These are phyloP conservation scores for Ambrosia artemisiifolia DNA, from an alignment of 129 eudicot species.

Conservation along the genomic window DNA sequence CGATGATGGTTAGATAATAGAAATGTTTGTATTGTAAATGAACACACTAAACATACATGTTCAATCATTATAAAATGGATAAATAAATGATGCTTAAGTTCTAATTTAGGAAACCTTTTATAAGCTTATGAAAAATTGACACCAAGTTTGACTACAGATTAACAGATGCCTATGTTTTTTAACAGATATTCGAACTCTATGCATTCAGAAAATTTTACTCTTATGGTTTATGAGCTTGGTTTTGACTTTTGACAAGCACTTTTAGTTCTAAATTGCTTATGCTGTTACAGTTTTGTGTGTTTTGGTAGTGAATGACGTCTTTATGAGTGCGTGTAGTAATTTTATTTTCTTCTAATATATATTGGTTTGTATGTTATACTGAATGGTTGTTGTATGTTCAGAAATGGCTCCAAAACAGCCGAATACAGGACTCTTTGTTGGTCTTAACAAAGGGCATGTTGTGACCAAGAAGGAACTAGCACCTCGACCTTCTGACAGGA, in stretches of 20 bases:
- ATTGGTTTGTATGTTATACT: neutral
- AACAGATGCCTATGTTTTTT: neutral
- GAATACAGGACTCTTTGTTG: constrained; percentile 16
- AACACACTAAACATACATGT: neutral
- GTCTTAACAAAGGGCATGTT: constrained; percentile 20
- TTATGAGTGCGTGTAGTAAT: no score
- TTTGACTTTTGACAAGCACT: no score
- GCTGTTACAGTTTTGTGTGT: neutral
- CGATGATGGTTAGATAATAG: neutral
- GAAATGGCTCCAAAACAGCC: constrained; percentile 24
- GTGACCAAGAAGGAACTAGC: constrained; percentile 24
- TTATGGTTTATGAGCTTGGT: neutral
- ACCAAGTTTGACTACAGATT: neutral
- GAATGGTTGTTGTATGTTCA: no score
- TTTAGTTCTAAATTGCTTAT: no score
- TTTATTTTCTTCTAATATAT: neutral
- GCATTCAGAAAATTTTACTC: neutral
- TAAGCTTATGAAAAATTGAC: neutral
- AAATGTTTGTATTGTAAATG: neutral
- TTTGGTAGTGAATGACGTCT: neutral
- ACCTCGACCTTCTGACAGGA: constrained; percentile 21
- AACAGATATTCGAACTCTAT: neutral
- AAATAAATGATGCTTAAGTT: neutral
- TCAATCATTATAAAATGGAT: neutral
- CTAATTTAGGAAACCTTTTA: neutral